Evolutionary conservation across 2,329 filamentous ascomycete species (phyloP), one percentile per base, ranked within the genome.

Genomic region (Phialophora chinensis): DNA sequence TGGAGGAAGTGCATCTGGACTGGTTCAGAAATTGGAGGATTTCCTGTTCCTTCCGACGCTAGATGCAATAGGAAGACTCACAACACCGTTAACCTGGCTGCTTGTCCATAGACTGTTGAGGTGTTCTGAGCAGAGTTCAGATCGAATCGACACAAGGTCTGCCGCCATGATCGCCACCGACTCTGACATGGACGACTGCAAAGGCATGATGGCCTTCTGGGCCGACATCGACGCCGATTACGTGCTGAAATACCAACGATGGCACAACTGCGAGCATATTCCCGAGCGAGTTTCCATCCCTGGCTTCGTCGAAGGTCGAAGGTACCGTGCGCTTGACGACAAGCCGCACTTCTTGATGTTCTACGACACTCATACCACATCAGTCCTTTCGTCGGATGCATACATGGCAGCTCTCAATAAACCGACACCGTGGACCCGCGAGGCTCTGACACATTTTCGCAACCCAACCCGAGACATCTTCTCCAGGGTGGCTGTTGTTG

Each of bases 241-340:
- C 31, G 29, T 57, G 27, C n/a, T 57, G 54, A 33, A 25, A 35
- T 57, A 57, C 54, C 54, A 57, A 20, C 31, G 20, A 57, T 57
- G 54, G 54, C 54, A 35, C 54, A 57, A 57, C 54, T 57, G 54
- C 31, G 54, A 57, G 54, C 54, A 57, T 31, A 57, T 57, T 3
- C 54, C 54, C n/a, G 54, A 57, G 54, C 54, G 54, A 23, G 31
- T 57, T 14, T 57, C 54, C 29, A 57, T 57, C 54, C 54, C 54
- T 20, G 54, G 54, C 14, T 57, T 57, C 11, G 29, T 57, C 17
- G 29, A 57, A 42, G 54, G 54, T 35, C 27, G 54, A 35, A 33
- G 54, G 17, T 57, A 57, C n/a, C 54, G 54, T 12, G n/a, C 29
- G 14, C 29, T 57, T 6, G 54, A 57, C 54, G 33, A 57, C 54